Base-by-base conservation (phyloP, 208 protist genomes). In the Leishmania braziliensis region DNA sequence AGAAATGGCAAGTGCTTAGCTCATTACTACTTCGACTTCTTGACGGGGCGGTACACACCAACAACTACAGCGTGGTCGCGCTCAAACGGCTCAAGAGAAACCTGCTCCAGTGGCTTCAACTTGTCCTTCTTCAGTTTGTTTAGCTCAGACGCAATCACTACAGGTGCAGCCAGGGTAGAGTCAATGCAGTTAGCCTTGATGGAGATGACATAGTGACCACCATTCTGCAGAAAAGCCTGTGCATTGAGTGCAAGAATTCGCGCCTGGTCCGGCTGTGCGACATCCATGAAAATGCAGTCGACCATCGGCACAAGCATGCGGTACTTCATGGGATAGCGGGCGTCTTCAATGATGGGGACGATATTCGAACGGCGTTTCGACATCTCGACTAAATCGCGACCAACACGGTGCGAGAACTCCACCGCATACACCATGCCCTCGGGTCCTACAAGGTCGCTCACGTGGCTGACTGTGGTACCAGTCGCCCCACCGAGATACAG, bases 161-260 rank as follows among this genome's bases (percentile, higher is more conserved):
- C 96, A 70, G 97, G 96, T 10, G 99, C 93, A 69, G 95, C 91
- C 20, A 98, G 92, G 4, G 99, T 99, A 23, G 99, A 99, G 92
- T 99, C 99, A 79, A 99, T 99, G 95, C 99, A 99, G 88, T 99
- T 99, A 43, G 99, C 99, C 96, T 99, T 99, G 89, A 99, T 99
- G 62, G 99, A 99, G 80, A 99, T 99, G 12, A 99, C 96, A 90
- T 99, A 99, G 91, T 99, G 95, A 72, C 99, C 99, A 54, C 95
- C 99, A 82, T 99, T 99, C 89, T 99, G 99, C 43, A 99, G 94
- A 92, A 99, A 99, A 43, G 99, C 96, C 72, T 99, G 88, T 18
- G 99, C 98, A 90, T 99, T 99, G 70, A 99, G 88, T 58, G 95
- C 99, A 69, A 99, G 95, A 93, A 99, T 99, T 90, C 99, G 98